Evolutionary conservation across 352 stramenopile genomes (phyloP).

Genomic region (Globisporangium iwayamae): DNA sequence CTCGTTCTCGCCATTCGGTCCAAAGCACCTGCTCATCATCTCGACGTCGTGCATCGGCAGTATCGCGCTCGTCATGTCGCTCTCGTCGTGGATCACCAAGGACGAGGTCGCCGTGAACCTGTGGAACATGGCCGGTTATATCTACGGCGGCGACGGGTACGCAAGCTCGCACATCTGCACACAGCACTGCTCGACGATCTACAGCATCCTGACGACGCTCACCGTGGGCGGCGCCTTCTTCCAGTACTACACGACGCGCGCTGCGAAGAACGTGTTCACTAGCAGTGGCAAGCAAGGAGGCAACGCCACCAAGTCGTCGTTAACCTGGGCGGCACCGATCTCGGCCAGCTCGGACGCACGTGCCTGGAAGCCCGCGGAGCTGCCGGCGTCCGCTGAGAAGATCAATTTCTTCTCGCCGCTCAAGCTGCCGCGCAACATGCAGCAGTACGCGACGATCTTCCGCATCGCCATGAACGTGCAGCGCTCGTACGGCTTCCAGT

Average conservation of each 20-base stretch:
- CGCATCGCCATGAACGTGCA: slow-evolving; percentile 83
- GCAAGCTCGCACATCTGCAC: slow-evolving; percentile 52
- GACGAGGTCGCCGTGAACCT: slow-evolving; percentile 61
- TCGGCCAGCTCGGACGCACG: slow-evolving; percentile 79
- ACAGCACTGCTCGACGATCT: slow-evolving; percentile 56
- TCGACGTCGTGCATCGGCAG: slow-evolving; percentile 66
- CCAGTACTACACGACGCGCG: slow-evolving; percentile 47
- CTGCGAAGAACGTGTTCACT: slow-evolving; percentile 29
- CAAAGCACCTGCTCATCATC: slow-evolving; percentile 65
- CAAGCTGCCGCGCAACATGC: slow-evolving; percentile 75
- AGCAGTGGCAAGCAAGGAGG: slow-evolving; percentile 21
- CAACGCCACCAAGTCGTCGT: slow-evolving; percentile 23
- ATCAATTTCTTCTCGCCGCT: slow-evolving; percentile 80
- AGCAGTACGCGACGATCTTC: slow-evolving; percentile 82
- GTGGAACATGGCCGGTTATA: slow-evolving; percentile 61
- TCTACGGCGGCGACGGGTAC: slow-evolving; percentile 54
- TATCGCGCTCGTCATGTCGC: slow-evolving; percentile 58
- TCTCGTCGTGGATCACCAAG: slow-evolving; percentile 65
- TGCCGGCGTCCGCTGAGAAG: slow-evolving; percentile 27
- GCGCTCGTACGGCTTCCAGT: slow-evolving; percentile 79
- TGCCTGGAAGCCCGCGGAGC: slow-evolving; percentile 50
- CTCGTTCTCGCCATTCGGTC: slow-evolving; percentile 34
- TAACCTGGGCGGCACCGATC: slow-evolving; percentile 29
- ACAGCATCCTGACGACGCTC: slow-evolving; percentile 44
- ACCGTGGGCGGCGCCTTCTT: slow-evolving; percentile 31